phyloP scores from a whole-genome alignment of 2,329 filamentous ascomycete genomes.

The Corinectria fuckeliana region DNA sequence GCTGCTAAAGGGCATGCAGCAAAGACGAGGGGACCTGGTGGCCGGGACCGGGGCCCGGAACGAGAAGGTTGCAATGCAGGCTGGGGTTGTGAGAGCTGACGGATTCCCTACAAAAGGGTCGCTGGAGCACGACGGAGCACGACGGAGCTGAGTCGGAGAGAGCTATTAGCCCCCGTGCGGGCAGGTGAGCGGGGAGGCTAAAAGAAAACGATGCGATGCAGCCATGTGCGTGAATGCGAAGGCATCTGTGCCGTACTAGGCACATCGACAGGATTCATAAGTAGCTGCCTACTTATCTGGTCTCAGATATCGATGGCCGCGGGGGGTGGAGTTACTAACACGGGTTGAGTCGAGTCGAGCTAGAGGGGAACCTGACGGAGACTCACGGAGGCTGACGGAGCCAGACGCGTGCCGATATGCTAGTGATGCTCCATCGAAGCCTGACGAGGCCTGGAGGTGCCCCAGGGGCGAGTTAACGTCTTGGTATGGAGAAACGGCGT shows the following conservation, averaged over 20 bases:
- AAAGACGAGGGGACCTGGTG: slow-evolving; percentile 23
- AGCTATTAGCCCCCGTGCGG: slow-evolving; percentile 9
- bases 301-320: slow-evolving; percentile 26
- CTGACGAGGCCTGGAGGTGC: slow-evolving; percentile 1
- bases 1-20: slow-evolving; percentile 10
- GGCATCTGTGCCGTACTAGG: slow-evolving; percentile 25
- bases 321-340: slow-evolving; percentile 18
- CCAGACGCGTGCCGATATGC: not conserved
- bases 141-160: slow-evolving; percentile 7
- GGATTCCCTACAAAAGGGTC: slow-evolving; percentile 16
- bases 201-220: slow-evolving; percentile 20
- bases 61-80: slow-evolving; percentile 26
- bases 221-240: slow-evolving; percentile 26
- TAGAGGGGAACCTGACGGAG: slow-evolving; percentile 9
- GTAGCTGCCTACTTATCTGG: too few relatives aligned
- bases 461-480: not conserved
- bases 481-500: slow-evolving; percentile 9
- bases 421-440: not conserved
- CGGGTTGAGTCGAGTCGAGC: slow-evolving; percentile 20
- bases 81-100: slow-evolving; percentile 20
- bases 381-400: not conserved
- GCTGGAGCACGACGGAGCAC: slow-evolving; percentile 9
- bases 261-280: slow-evolving; percentile 27
- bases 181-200: slow-evolving; percentile 20
- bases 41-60: slow-evolving; percentile 28